Base-by-base conservation (phyloP, 73 alveolate species). In the Tetrahymena borealis region DNA sequence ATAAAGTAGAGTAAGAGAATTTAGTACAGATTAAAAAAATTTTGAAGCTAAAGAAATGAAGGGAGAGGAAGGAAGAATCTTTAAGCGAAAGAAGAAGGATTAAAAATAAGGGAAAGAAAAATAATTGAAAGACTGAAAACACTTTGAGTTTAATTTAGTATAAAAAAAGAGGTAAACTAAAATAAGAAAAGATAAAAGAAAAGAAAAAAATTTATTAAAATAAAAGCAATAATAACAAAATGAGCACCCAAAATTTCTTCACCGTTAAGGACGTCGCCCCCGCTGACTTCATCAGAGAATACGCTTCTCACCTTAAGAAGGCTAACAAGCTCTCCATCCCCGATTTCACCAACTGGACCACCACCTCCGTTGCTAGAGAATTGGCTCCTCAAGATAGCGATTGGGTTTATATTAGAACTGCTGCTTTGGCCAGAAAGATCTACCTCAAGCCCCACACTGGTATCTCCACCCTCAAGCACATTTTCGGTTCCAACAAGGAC, bases 391-490 rank as follows among this genome's bases (percentile, higher is more conserved):
- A 95, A 79, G 98, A 96, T 93, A 94, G 94, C 32, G 99, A 98
- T 97, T 98, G 99, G 99, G 96, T 98, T 39, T 98, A 98, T 98
- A 93, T 97, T 78, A 97, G 99, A 97, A 99, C 99, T 24, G 99
- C 99, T 24, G 98, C 99, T 11, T 94, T 98, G 38, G 99, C 99
- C 91, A 97, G 99, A 96, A 94, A 94, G 92, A 90, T 98, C 40
- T 98, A 98, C 95, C 92, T 98, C 90, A 97, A 98, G 91, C 97
- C 97, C 90, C 96, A 96, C 90, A 79, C 90, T 90, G 95, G 95
- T 85, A 90, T 93, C 78, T 85, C 93, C 40, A 93, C 90, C 91
- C 91, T 93, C 85, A 85, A 42, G 60, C 95, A 97, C 93, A 96
- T 96, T 94, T 98, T 95, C 95, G 98, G 99, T 39, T 97, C 98